Evolutionary conservation across 768 basidiomycete species (phyloP).

Genomic region (Peribolospora kevripleyi): DNA sequence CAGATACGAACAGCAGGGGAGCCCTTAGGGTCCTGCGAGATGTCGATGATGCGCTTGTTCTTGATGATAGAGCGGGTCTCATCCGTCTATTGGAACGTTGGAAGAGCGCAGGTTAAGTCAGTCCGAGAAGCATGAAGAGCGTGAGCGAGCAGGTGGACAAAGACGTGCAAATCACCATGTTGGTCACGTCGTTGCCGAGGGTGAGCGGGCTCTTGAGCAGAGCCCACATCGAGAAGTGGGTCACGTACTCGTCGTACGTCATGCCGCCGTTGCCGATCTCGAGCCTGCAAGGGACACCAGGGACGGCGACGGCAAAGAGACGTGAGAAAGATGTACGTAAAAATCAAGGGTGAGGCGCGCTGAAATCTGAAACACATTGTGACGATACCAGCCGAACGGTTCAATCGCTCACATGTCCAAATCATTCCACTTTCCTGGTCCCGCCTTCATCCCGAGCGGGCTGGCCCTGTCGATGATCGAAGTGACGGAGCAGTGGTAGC

Average conservation of each 20-base stretch:
- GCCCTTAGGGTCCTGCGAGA: conserved; percentile 20
- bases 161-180: conserved; percentile 16
- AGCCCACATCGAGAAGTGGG: conserved; percentile 31
- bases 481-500: conserved; percentile 6
- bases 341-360: neutral
- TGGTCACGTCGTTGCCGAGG: conserved; percentile 23
- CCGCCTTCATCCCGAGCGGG: neutral
- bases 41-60: conserved; percentile 21
- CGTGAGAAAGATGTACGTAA: neutral
- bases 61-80: conserved; percentile 22
- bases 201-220: conserved; percentile 28
- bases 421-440: neutral
- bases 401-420: neutral
- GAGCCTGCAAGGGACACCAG: conserved; percentile 7
- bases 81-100: conserved; percentile 14
- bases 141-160: neutral
- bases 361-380: conserved; percentile 4
- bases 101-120: neutral
- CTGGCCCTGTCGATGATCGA: neutral
- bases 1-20: conserved; percentile 20
- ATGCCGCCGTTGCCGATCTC: conserved; percentile 21
- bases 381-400: too few relatives aligned
- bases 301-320: neutral
- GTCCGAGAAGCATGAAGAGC: neutral
- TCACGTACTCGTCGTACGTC: conserved; percentile 22